These are phyloP conservation scores for Leptographium radiaticola DNA, from an alignment of 2,329 filamentous ascomycete genomes.

Conservation along the genomic window DNA sequence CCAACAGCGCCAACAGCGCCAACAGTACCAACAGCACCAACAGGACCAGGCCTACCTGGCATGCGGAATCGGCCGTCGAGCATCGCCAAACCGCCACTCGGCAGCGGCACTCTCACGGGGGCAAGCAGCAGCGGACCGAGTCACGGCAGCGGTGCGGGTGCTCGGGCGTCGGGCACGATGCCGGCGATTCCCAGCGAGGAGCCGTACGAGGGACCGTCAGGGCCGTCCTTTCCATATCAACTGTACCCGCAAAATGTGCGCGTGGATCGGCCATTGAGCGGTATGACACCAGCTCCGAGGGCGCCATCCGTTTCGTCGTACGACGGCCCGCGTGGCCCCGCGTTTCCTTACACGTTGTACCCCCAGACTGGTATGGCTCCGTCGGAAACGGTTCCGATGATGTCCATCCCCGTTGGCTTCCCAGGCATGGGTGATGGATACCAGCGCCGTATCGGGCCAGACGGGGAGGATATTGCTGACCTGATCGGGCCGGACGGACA, in stretches of 20 bases:
- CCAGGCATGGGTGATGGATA: conserved; percentile 53
- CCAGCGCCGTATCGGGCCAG: conserved; percentile 59
- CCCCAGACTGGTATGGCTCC: conserved; percentile 61
- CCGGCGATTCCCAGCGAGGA: conserved; percentile 30
- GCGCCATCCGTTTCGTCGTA: conserved; percentile 32
- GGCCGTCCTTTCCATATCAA: conserved; percentile 71
- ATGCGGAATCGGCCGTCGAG: conserved; percentile 28
- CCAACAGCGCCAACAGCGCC: background rate
- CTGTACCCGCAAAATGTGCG: conserved; percentile 74
- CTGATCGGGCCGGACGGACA: conserved; percentile 82
- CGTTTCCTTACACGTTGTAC: conserved; percentile 81
- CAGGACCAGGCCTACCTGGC: background rate
- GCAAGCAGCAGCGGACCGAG: conserved; percentile 15
- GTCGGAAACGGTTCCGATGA: conserved; percentile 24
- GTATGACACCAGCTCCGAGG: conserved; percentile 35
- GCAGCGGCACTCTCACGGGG: conserved; percentile 7
- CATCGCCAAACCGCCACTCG: conserved; percentile 35
- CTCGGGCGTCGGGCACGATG: conserved; percentile 13
- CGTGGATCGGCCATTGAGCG: conserved; percentile 58
- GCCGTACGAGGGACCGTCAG: conserved; percentile 56
- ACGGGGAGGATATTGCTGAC: conserved; percentile 76
- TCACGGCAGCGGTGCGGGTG: background rate
- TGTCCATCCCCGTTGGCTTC: conserved; percentile 57
- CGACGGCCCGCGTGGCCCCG: conserved; percentile 49
- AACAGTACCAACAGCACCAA: background rate